Evolutionary conservation across 2,329 filamentous ascomycete species (phyloP).

Genomic region (Didymella segeticola): DNA sequence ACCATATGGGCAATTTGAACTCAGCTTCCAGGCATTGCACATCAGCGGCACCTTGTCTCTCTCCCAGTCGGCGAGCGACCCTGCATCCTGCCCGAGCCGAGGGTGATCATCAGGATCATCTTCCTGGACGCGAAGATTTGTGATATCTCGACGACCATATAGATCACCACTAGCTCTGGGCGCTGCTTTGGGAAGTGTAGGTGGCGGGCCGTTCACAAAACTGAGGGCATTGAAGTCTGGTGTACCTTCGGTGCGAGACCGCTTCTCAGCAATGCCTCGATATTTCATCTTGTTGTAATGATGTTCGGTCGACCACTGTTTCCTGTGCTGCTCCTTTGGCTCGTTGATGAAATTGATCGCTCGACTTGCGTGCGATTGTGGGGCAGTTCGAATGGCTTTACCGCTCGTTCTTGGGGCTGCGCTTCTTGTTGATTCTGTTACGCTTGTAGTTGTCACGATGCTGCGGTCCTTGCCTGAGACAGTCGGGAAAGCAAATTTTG

Average conservation of each 20-base stretch:
- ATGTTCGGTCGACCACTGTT: slow-evolving; percentile 20
- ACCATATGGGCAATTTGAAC: slow-evolving; percentile 26
- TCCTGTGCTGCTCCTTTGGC: slow-evolving; percentile 17
- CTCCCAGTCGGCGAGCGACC: slow-evolving; percentile 30
- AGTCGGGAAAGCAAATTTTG: not conserved
- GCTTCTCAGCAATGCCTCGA: slow-evolving; percentile 27
- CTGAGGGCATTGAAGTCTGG: slow-evolving; percentile 34
- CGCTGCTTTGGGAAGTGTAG: slow-evolving; percentile 3
- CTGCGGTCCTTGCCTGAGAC: not conserved
- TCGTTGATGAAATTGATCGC: slow-evolving; percentile 39
- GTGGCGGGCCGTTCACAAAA: slow-evolving; percentile 33
- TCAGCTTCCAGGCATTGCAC: slow-evolving; percentile 39
- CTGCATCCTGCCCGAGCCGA: not conserved
- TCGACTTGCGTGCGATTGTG: slow-evolving; percentile 1
- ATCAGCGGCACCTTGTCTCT: slow-evolving; percentile 36
- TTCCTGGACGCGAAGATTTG: slow-evolving; percentile 22
- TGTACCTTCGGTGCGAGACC: slow-evolving; percentile 29
- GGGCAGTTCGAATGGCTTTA: slow-evolving; percentile 2
- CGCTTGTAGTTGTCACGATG: not conserved
- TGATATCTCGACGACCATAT: slow-evolving; percentile 36
- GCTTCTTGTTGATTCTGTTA: not conserved
- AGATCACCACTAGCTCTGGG: slow-evolving; percentile 18
- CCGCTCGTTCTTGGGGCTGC: not conserved
- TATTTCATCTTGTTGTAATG: slow-evolving; percentile 28
- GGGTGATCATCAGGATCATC: slow-evolving; percentile 11